Percentiles rank a stretch among this genome's conserved stretches.
These are phyloP conservation scores for Cystobasidium tubakii DNA, from an alignment of 768 basidiomycete genomes.

Conservation along the genomic window DNA sequence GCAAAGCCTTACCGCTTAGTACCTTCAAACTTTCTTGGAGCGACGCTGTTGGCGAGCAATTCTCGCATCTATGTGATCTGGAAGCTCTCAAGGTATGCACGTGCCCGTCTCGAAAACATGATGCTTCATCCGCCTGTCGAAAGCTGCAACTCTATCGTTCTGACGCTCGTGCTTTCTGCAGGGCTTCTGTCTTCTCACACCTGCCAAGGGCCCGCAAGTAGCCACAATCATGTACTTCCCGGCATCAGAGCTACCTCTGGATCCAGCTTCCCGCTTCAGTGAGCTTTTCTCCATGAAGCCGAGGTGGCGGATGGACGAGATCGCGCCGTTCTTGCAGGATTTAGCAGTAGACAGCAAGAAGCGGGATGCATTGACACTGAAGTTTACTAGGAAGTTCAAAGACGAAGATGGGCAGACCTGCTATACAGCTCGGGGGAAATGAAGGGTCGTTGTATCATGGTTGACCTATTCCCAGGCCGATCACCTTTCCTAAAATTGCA, in stretches of 20 bases:
- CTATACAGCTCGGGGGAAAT: constrained; percentile 21
- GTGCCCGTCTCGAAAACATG: no score
- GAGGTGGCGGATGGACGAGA: constrained; percentile 50
- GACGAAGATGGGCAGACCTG: constrained; percentile 49
- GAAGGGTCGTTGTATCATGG: neutral
- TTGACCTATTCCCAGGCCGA: neutral
- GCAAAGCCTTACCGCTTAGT: constrained; percentile 58
- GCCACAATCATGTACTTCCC: constrained; percentile 67
- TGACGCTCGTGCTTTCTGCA: no score
- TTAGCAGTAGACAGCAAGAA: constrained; percentile 79
- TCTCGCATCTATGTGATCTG: constrained; percentile 60
- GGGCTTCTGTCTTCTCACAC: constrained; percentile 67
- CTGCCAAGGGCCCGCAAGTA: constrained; percentile 37
- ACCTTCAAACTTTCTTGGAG: constrained; percentile 67
- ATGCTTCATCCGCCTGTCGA: constrained; percentile 19
- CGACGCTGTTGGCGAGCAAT: constrained; percentile 68
- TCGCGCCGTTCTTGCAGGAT: constrained; percentile 68
- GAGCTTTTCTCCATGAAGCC: constrained; percentile 67
- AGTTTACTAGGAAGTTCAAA: constrained; percentile 72
- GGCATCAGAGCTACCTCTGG: constrained; percentile 63
- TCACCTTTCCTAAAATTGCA: neutral
- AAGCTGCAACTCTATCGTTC: no score
- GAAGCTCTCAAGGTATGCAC: constrained; percentile 63
- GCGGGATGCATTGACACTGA: constrained; percentile 76
- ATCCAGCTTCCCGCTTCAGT: constrained; percentile 72